Evolutionary conservation across 192 early-diverging fungal genomes (phyloP).

Genomic region (Gryganskiella cystojenkinii): DNA sequence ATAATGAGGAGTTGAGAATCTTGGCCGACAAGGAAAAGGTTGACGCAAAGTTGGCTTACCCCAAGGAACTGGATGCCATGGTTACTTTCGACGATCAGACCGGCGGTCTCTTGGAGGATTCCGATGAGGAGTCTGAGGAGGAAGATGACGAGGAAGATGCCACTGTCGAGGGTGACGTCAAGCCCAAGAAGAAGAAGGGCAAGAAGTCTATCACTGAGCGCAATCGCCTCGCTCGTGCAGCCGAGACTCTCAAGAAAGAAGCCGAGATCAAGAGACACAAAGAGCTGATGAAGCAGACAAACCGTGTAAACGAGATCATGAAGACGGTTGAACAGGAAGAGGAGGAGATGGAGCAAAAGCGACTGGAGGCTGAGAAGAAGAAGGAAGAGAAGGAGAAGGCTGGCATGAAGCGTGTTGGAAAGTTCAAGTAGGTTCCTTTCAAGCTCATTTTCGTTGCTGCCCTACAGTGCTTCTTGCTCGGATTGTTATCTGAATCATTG

Average conservation of each 20-base stretch:
- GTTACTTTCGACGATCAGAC: constrained; percentile 34
- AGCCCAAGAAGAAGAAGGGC: constrained; percentile 53
- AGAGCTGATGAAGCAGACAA: constrained; percentile 61
- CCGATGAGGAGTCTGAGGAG: constrained; percentile 39
- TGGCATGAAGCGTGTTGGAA: constrained; percentile 51
- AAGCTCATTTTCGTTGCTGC: not conserved
- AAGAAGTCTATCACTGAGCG: constrained; percentile 70
- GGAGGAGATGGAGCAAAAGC: constrained; percentile 44
- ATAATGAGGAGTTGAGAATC: constrained; percentile 64
- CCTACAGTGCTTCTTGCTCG: not conserved
- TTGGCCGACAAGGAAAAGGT: constrained; percentile 45
- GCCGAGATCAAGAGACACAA: constrained; percentile 51
- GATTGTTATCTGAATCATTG: not conserved
- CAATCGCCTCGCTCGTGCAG: constrained; percentile 62
- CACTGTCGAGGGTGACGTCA: not conserved
- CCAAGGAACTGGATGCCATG: constrained; percentile 49
- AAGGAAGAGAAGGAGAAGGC: constrained; percentile 47
- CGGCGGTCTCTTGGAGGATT: constrained; percentile 37
- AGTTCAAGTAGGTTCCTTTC: constrained; percentile 45
- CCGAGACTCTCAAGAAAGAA: constrained; percentile 49
- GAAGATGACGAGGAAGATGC: constrained; percentile 15
- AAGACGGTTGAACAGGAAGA: constrained; percentile 53
- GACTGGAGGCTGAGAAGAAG: constrained; percentile 36
- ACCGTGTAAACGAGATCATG: constrained; percentile 60
- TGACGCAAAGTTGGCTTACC: constrained; percentile 57